Evolutionary conservation across 768 basidiomycete species (phyloP).

Genomic region (Boletus rubropictus): DNA sequence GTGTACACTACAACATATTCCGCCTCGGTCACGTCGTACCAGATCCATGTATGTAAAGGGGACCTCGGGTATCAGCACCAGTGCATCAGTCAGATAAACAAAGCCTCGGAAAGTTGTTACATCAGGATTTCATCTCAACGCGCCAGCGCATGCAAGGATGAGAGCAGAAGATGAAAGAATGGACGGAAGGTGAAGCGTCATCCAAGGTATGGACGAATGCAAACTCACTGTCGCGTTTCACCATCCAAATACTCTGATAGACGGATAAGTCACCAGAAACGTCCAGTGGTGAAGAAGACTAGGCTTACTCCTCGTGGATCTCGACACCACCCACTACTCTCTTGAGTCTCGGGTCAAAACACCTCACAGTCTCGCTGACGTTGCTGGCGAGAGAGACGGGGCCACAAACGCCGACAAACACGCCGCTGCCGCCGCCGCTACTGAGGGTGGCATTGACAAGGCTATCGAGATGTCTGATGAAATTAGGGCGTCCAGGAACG

Average conservation of each 20-base stretch:
- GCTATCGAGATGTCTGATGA: constrained; percentile 41
- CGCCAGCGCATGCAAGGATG: background rate
- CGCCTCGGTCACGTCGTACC: too few relatives aligned
- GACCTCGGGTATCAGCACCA: background rate
- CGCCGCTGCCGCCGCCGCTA: constrained; percentile 30
- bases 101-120: background rate
- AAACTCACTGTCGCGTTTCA: background rate
- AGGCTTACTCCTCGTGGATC: constrained; percentile 34
- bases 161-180: background rate
- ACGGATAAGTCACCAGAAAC: background rate
- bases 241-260: constrained; percentile 11
- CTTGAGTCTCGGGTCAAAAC: constrained; percentile 26
- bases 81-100: background rate
- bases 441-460: constrained; percentile 38
- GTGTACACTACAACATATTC: too few relatives aligned
- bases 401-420: constrained; percentile 41
- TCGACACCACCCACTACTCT: constrained; percentile 35
- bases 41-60: too few relatives aligned
- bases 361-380: constrained; percentile 28
- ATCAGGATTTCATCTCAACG: background rate
- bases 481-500: constrained; percentile 46
- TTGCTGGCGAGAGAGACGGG: constrained; percentile 32
- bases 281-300: constrained; percentile 4
- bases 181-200: too few relatives aligned
- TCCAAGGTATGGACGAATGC: background rate